Conservation (phyloP, 495 filamentous ascomycete genomes). For the Rusavskia elegans region DNA sequence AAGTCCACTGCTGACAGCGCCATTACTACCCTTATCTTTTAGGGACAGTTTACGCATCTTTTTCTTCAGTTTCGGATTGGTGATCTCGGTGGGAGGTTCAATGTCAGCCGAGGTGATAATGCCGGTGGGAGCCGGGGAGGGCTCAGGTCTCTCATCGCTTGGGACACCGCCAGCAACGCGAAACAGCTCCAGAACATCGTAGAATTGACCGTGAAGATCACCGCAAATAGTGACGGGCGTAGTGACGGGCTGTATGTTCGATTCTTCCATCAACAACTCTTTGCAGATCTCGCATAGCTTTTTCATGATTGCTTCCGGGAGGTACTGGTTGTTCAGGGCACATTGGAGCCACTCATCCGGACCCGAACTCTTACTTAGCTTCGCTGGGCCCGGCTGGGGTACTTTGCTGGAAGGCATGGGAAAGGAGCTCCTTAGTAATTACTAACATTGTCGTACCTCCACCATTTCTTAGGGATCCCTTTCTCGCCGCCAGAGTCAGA, state of each 20-base stretch:
- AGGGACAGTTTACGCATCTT: slow-evolving; percentile 45
- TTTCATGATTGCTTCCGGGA: slow-evolving; percentile 94
- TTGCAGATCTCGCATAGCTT: slow-evolving; percentile 97
- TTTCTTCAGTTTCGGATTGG: slow-evolving; percentile 65
- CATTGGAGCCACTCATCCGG: slow-evolving; percentile 94
- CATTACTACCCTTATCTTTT: slow-evolving; percentile 28
- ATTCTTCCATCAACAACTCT: slow-evolving; percentile 97
- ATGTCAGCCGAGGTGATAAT: slow-evolving; percentile 73
- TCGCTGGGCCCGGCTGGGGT: slow-evolving; percentile 81
- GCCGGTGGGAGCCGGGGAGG: slow-evolving; percentile 43
- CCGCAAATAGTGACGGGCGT: slow-evolving; percentile 97
- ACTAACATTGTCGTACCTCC: too few relatives aligned
- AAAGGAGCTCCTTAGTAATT: too few relatives aligned
- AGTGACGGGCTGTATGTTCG: slow-evolving; percentile 89
- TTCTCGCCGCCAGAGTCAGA: too few relatives aligned
- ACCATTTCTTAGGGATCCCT: too few relatives aligned
- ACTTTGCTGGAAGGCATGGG: slow-evolving; percentile 38
- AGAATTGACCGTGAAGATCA: slow-evolving; percentile 98
- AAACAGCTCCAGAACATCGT: slow-evolving; percentile 94
- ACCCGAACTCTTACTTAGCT: slow-evolving; percentile 61
- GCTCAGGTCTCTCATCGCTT: slow-evolving; percentile 49
- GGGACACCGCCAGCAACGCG: slow-evolving; percentile 93
- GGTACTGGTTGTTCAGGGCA: slow-evolving; percentile 91
- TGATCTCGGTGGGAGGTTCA: slow-evolving; percentile 73
- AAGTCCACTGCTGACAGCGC: slow-evolving; percentile 11